Evolutionary conservation across 306 rosid species (phyloP).

Genomic region (Ceratonia siliqua): DNA sequence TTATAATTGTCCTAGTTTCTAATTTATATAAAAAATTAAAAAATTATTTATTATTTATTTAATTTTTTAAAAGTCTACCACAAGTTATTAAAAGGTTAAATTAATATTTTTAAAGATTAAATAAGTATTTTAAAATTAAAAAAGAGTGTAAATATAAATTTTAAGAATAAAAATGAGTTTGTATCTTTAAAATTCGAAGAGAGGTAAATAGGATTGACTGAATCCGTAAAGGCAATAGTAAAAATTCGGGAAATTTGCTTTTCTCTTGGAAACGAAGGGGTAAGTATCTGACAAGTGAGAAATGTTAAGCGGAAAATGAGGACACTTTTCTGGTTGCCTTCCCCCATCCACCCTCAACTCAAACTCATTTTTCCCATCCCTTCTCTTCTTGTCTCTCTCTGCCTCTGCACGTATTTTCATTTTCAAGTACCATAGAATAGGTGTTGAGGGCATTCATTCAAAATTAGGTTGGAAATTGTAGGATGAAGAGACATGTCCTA

Average conservation of each 20-base stretch:
- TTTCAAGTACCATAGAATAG: background rate
- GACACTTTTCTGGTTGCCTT: conserved; percentile 35
- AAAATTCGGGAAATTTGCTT: background rate
- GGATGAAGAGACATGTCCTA: background rate
- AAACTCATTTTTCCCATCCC: conserved; percentile 32
- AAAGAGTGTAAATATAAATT: too few species aligned
- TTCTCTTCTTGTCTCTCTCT: background rate
- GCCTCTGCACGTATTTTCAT: background rate
- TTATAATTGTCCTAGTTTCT: too few species aligned
- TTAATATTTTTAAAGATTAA: too few species aligned
- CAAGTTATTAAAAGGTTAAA: too few species aligned
- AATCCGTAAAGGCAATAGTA: background rate
- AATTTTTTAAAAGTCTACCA: too few species aligned
- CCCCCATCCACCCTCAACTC: conserved; percentile 27
- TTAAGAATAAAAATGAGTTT: too few species aligned
- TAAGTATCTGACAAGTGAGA: too few species aligned
- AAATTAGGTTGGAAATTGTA: background rate
- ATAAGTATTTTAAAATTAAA: too few species aligned
- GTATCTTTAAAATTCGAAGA: too few species aligned
- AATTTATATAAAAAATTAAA: too few species aligned
- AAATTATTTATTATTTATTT: too few species aligned
- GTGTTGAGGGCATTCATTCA: background rate
- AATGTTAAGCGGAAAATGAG: conserved; percentile 39
- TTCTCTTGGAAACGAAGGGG: background rate
- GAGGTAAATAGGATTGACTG: too few species aligned